phyloP scores from a whole-genome alignment of 208 protist species.

The Crithidia thermophila region DNA sequence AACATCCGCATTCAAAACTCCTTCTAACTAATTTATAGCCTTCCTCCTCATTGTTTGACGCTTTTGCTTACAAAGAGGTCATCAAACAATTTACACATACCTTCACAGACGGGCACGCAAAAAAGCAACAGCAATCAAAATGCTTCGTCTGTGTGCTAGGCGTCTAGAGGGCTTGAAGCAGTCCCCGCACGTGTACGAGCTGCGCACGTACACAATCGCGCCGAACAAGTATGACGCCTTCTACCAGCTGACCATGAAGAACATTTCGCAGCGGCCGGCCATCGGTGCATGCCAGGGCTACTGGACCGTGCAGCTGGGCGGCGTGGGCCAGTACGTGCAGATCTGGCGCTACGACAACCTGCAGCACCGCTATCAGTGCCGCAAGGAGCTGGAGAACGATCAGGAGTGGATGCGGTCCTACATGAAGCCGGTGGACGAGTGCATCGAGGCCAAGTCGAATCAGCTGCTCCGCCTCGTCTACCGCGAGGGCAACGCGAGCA shows the following conservation, averaged over 20 bases:
- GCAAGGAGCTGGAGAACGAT: slow-evolving; percentile 52
- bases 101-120: slow-evolving; percentile 4
- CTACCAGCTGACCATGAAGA: slow-evolving; percentile 53
- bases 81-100: background rate
- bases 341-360: slow-evolving; percentile 83
- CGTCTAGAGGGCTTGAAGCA: slow-evolving; percentile 22
- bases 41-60: too few species aligned
- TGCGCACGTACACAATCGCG: slow-evolving; percentile 56
- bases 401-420: slow-evolving; percentile 65
- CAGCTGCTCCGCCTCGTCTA: slow-evolving; percentile 62
- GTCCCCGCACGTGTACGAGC: slow-evolving; percentile 59
- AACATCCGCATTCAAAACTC: too few species aligned
- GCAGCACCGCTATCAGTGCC: slow-evolving; percentile 65
- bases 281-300: slow-evolving; percentile 59
- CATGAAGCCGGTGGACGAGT: slow-evolving; percentile 32
- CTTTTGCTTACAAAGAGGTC: too few species aligned
- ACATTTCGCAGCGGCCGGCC: slow-evolving; percentile 50
- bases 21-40: too few species aligned
- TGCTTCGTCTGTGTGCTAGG: slow-evolving; percentile 42
- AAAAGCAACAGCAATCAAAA: too few species aligned
- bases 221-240: slow-evolving; percentile 68
- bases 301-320: slow-evolving; percentile 82
- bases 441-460: slow-evolving; percentile 54
- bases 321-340: slow-evolving; percentile 68
- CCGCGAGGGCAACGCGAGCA: slow-evolving; percentile 66